These are phyloP conservation scores for Fusarium papillatum DNA, from an alignment of 2,329 filamentous ascomycete genomes.

Conservation along the genomic window DNA sequence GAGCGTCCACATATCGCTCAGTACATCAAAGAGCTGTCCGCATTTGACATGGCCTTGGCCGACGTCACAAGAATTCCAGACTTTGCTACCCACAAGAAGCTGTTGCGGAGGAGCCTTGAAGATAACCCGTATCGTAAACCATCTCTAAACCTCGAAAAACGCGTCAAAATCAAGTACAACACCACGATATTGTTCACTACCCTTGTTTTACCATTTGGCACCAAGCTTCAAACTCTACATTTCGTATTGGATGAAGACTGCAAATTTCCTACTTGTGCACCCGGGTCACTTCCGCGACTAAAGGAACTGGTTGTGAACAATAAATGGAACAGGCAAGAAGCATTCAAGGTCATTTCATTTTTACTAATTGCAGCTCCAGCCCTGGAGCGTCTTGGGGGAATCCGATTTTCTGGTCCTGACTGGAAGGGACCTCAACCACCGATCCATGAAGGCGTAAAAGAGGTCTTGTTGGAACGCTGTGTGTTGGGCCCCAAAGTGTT, in stretches of 20 bases:
- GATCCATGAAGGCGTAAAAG: not conserved
- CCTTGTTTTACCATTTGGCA: not conserved
- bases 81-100: no score
- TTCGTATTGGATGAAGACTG: not conserved
- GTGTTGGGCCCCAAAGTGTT: not conserved
- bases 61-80: no score
- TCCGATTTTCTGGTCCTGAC: no score
- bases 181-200: not conserved
- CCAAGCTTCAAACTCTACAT: not conserved
- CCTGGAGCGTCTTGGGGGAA: not conserved
- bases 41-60: not conserved
- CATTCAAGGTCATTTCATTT: no score
- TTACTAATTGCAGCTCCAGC: not conserved
- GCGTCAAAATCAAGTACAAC: not conserved
- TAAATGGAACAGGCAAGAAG: no score
- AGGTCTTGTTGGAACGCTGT: not conserved
- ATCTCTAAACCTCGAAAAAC: not conserved
- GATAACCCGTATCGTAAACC: no score
- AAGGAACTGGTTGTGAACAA: not conserved
- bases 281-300: not conserved
- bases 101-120: no score
- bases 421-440: not conserved
- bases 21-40: not conserved
- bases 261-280: not conserved
- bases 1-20: not conserved